Conservation (phyloP, 768 basidiomycete species). For the Thelephora ganbajun region DNA sequence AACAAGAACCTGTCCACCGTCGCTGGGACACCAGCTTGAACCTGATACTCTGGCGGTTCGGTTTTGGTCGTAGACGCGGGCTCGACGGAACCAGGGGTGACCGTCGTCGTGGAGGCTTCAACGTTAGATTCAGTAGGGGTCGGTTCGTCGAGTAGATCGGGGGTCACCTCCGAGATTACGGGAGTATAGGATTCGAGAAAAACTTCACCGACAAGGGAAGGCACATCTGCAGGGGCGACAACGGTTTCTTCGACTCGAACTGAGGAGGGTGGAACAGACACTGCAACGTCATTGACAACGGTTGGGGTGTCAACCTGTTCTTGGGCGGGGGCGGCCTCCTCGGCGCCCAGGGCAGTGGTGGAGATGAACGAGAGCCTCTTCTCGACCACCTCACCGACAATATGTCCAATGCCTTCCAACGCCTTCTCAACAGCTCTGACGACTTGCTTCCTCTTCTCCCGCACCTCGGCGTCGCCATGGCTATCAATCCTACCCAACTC, state of each 20-base stretch:
- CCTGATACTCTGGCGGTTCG: neutral
- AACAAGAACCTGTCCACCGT: neutral
- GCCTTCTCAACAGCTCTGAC: slow-evolving; percentile 43
- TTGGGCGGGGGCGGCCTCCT: neutral
- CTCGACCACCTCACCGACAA: slow-evolving; percentile 22
- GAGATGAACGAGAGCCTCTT: neutral
- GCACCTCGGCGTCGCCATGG: slow-evolving; percentile 38
- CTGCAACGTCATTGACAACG: neutral
- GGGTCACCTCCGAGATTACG: neutral
- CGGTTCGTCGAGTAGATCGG: neutral
- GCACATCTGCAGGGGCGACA: neutral
- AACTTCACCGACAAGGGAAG: too few relatives aligned
- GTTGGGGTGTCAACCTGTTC: neutral
- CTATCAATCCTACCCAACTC: slow-evolving; percentile 49
- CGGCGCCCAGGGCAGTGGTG: neutral
- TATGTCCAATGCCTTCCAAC: slow-evolving; percentile 35
- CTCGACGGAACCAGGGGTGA: neutral
- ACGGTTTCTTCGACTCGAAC: neutral
- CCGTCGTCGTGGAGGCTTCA: neutral
- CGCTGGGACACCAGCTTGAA: neutral
- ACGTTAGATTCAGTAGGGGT: neutral
- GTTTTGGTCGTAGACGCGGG: neutral
- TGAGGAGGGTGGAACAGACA: neutral
- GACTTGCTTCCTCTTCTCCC: slow-evolving; percentile 37
- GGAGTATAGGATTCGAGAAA: neutral